Percentiles rank a stretch among this genome's conserved stretches.
These are phyloP conservation scores for Colletotrichum liriopes DNA, from an alignment of 2,329 filamentous ascomycete genomes.

Conservation along the genomic window DNA sequence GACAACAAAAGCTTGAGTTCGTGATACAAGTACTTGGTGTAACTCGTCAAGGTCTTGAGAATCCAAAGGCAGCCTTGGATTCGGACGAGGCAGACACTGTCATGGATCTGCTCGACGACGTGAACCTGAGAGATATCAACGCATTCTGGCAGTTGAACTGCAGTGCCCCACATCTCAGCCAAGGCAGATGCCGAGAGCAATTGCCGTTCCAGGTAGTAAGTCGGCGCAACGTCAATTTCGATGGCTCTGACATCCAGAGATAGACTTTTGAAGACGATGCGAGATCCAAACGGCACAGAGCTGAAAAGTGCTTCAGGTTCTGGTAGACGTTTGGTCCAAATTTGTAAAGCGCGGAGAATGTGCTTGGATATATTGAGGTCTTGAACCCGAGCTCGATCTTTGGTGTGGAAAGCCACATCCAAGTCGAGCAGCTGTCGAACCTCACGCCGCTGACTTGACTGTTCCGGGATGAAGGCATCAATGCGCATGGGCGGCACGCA, in stretches of 20 bases:
- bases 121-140: slow-evolving; percentile 67
- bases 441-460: slow-evolving; percentile 56
- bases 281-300: slow-evolving; percentile 70
- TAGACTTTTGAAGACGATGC: slow-evolving; percentile 69
- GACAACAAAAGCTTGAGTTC: slow-evolving; percentile 71
- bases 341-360: slow-evolving; percentile 68
- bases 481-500: slow-evolving; percentile 66
- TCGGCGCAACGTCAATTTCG: slow-evolving; percentile 63
- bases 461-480: slow-evolving; percentile 72
- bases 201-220: slow-evolving; percentile 68
- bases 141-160: slow-evolving; percentile 59
- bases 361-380: slow-evolving; percentile 68
- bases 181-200: slow-evolving; percentile 63
- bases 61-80: slow-evolving; percentile 62
- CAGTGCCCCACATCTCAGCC: slow-evolving; percentile 59
- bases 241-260: slow-evolving; percentile 63
- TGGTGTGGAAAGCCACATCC: slow-evolving; percentile 69
- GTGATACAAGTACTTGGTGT: slow-evolving; percentile 74
- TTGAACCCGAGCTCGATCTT: slow-evolving; percentile 63
- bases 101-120: slow-evolving; percentile 69
- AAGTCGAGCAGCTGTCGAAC: slow-evolving; percentile 65
- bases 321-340: slow-evolving; percentile 60
- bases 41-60: slow-evolving; percentile 72
- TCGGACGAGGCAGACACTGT: slow-evolving; percentile 71
- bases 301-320: slow-evolving; percentile 57